Evolutionary conservation across 257 asterid species (phyloP).

Genomic region (Salvia rosmarinus): DNA sequence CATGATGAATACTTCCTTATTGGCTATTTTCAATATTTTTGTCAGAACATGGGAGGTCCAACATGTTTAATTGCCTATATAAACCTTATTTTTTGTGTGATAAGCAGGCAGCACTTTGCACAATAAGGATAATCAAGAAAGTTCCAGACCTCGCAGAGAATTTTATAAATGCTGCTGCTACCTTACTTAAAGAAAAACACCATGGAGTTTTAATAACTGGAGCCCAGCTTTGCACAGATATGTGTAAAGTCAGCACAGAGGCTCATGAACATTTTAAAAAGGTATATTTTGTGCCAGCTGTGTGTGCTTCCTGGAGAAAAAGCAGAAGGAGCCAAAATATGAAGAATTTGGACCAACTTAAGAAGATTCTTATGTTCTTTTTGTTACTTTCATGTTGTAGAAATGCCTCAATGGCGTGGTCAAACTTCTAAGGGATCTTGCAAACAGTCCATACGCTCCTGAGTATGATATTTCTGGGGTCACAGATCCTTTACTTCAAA

Average conservation of each 20-base stretch:
- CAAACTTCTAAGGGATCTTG: conserved; percentile 77
- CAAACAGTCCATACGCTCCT: conserved; percentile 95
- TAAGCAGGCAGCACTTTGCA: conserved; percentile 90
- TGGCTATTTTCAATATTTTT: conserved; percentile 22
- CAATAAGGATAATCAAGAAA: conserved; percentile 92
- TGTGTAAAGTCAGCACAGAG: conserved; percentile 83
- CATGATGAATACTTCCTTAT: conserved; percentile 5
- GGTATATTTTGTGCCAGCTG: conserved; percentile 47
- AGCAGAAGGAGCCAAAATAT: conserved; percentile 23
- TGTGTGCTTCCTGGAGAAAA: conserved; percentile 20
- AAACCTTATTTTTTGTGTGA: conserved; percentile 22
- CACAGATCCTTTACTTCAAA: conserved; percentile 92
- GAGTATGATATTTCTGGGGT: conserved; percentile 96
- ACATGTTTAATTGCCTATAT: conserved; percentile 23
- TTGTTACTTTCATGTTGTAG: conserved; percentile 47
- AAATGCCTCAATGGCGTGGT: conserved; percentile 91
- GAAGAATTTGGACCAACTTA: conserved; percentile 24
- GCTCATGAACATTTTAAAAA: conserved; percentile 86
- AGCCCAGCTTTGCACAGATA: conserved; percentile 82
- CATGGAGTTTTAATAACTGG: conserved; percentile 95
- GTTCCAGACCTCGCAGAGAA: conserved; percentile 98
- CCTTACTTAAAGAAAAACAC: conserved; percentile 92
- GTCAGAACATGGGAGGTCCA: conserved; percentile 13
- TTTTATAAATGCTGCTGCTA: conserved; percentile 75
- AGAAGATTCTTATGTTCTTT: conserved; percentile 12